phyloP scores from a whole-genome alignment of 805 yeast species.

The Barnettozyma californica region DNA sequence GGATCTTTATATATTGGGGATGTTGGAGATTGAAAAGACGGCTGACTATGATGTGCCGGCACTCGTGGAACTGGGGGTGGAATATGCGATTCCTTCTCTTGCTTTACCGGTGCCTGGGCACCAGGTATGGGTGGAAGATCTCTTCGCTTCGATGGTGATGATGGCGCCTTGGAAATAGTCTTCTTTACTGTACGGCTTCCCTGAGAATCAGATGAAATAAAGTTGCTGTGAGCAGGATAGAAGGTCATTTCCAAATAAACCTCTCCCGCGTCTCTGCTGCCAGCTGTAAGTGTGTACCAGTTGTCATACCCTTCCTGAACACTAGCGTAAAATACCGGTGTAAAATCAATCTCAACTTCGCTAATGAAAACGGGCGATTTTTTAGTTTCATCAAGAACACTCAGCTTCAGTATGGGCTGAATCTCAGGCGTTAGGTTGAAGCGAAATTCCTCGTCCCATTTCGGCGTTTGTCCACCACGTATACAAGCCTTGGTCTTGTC shows the following conservation, averaged over 20 bases:
- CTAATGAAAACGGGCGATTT: constrained; percentile 86
- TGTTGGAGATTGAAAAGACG: not conserved
- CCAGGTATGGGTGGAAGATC: constrained; percentile 27
- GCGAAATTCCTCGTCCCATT: constrained; percentile 73
- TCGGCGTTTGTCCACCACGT: constrained; percentile 93
- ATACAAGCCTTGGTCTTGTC: constrained; percentile 71
- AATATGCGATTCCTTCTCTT: not conserved
- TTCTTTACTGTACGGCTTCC: constrained; percentile 1
- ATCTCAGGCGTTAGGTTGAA: constrained; percentile 61
- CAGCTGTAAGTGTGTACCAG: constrained; percentile 72
- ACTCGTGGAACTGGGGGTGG: constrained; percentile 19
- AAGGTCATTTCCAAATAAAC: constrained; percentile 89
- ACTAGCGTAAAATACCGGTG: constrained; percentile 62
- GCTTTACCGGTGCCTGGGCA: constrained; percentile 1
- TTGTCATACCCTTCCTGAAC: constrained; percentile 73
- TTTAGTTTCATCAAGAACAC: constrained; percentile 80
- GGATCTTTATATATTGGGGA: constrained; percentile 2
- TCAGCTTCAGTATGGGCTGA: constrained; percentile 59
- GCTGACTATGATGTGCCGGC: not conserved
- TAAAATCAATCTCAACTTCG: constrained; percentile 70
- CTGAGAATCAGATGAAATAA: constrained; percentile 3
- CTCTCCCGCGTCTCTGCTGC: constrained; percentile 78
- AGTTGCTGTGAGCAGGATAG: constrained; percentile 42
- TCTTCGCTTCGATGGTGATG: constrained; percentile 15
- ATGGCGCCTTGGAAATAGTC: not conserved